phyloP scores from a whole-genome alignment of 805 yeast species.

The Sugiyamaella qingdaonensis region DNA sequence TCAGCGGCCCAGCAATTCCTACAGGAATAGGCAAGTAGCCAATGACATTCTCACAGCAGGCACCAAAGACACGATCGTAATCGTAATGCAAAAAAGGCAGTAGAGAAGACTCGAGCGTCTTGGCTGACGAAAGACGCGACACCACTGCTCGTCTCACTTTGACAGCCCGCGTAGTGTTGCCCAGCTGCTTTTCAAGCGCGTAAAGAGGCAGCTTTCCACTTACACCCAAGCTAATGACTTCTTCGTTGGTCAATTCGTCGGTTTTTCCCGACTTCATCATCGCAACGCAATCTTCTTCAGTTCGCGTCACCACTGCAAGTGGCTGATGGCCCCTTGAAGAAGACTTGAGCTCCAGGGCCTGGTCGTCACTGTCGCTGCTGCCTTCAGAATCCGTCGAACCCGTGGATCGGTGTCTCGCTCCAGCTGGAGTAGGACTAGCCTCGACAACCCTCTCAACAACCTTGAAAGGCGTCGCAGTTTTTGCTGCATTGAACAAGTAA shows the following conservation, averaged over 20 bases:
- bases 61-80: slow-evolving; percentile 94
- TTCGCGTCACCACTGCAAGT: neutral
- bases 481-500: slow-evolving; percentile 81
- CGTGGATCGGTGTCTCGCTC: slow-evolving; percentile 21
- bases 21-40: slow-evolving; percentile 96
- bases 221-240: slow-evolving; percentile 65
- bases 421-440: slow-evolving; percentile 21
- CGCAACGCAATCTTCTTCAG: slow-evolving; percentile 57
- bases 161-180: slow-evolving; percentile 89
- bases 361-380: slow-evolving; percentile 30
- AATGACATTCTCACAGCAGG: slow-evolving; percentile 98
- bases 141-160: slow-evolving; percentile 89
- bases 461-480: slow-evolving; percentile 25
- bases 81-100: slow-evolving; percentile 83
- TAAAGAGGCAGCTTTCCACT: slow-evolving; percentile 83
- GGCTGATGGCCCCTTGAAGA: neutral
- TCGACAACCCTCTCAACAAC: slow-evolving; percentile 33
- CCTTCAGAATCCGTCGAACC: neutral
- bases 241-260: slow-evolving; percentile 61
- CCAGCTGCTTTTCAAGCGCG: slow-evolving; percentile 89
- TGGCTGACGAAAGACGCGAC: slow-evolving; percentile 75
- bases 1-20: slow-evolving; percentile 95
- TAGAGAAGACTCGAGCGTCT: slow-evolving; percentile 63
- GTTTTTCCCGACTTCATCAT: slow-evolving; percentile 69
- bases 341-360: slow-evolving; percentile 29